Base-by-base conservation (phyloP, 257 asterid genomes). In the Petunia secreta region DNA sequence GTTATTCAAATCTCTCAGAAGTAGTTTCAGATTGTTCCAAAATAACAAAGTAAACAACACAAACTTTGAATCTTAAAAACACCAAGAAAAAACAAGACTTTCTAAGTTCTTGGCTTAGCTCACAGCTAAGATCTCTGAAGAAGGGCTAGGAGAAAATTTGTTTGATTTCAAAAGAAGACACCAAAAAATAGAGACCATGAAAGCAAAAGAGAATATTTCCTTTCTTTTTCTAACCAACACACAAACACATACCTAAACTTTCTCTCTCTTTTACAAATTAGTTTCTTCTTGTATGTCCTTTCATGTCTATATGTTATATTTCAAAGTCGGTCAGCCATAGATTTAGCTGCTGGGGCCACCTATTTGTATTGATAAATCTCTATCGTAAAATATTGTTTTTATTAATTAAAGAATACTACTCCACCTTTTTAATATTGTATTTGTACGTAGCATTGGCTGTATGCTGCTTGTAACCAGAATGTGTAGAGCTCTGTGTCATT, bases 301-400 rank as follows among this genome's bases (percentile, higher is more conserved):
- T 88, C 87, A 80, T 87, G 25, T 25, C 82, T 82, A 90, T 88
- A 90, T 87, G 91, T 81, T 78, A 71, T 65, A 85, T 85, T 90
- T 92, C 92, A 88, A 92, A 83, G 88, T 81, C 86, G 86, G 97
- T 90, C 94, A 86, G 97, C 94, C 93, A 88, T 89, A 84, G 95
- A 89, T 88, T 85, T 82, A 80, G 90, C 85, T 62, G 77, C 6
- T 82, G 90, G 92, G 79, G 79, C 79, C 89, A 46, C 10, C 41
- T 71, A 46, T 78, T 77, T 62, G 41, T 62, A 43, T 67, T 71
- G 80, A 64, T 83, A 77, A 75, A 60, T 58, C 76, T 63, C 75
- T 79, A 57, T 84, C 63, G 81, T 13, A 4, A 74, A 58, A 53
- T 64, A 69, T 46, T 25, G 25, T 25, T 25, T 25, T 80, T 77